Base-by-base conservation (phyloP, 2,329 filamentous ascomycete genomes). In the Xylaria sp. region DNA sequence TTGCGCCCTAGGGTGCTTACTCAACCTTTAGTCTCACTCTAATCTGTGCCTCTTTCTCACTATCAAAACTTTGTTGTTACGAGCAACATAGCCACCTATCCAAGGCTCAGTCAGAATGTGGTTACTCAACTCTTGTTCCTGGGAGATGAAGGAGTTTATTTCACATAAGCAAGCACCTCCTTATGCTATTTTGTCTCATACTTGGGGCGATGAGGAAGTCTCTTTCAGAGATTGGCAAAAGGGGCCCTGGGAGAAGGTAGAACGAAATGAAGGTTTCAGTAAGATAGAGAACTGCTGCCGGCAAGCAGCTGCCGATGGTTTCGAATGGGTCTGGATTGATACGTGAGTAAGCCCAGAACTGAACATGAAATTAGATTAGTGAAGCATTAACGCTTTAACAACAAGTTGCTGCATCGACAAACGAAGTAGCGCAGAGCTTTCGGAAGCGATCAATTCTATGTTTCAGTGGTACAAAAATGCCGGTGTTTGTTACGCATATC, bases 361-460 rank as follows among this genome's bases (percentile, higher is more conserved):
- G 4, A 60, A 13, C n/a, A 23, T 17, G 4, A 28, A 28, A 26
- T 38, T 17, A 57, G 26, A n/a, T n/a, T 4, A 26, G 5, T 13
- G 6, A 44, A 15, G 2, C 23, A 13, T 59, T 66, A 68, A 59
- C 33, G 13, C 9, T 51, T 23, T 20, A 7, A 9, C 33, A n/a
- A 26, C 20, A 36, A 76, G 71, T 36, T 74, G 72, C 51, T 76
- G 75, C 44, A 75, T 77, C 28, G 73, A 77, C 48, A 76, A 77
- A 54, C 59, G 57, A 5, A 74, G 73, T 48, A 77, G 74, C 49
- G 73, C 74, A 10, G 74, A 77, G 56, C 70, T 77, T 11, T 48
- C 44, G 1, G 44, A 26, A 7, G 44, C 44, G 3, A 2, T 73
- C 72, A 66, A 66, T 57, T 63, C 65, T 4, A 67, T 67, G 74